These are phyloP conservation scores for Cercospora sojina DNA, from an alignment of 2,329 filamentous ascomycete genomes.

Conservation along the genomic window DNA sequence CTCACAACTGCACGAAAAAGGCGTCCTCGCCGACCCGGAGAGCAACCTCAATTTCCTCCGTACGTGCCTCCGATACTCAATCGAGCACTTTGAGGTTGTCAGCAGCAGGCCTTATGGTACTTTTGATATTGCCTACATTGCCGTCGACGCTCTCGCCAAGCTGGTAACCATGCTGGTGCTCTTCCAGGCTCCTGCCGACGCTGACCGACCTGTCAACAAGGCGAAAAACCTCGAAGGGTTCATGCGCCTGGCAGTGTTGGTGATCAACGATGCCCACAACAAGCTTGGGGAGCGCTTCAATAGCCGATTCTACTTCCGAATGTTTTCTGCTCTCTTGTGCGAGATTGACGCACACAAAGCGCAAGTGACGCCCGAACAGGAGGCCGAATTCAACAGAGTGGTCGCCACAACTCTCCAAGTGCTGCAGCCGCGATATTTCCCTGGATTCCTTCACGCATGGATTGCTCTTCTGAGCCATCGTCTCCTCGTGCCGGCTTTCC, in stretches of 20 bases:
- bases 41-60: slow-evolving; percentile 79
- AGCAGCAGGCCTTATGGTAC: slow-evolving; percentile 59
- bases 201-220: slow-evolving; percentile 61
- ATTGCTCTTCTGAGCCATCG: slow-evolving; percentile 78
- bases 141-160: slow-evolving; percentile 79
- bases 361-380: slow-evolving; percentile 29
- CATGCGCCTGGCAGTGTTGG: slow-evolving; percentile 72
- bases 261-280: slow-evolving; percentile 82
- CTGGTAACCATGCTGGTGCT: slow-evolving; percentile 74
- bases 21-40: slow-evolving; percentile 70
- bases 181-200: slow-evolving; percentile 63
- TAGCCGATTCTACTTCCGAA: slow-evolving; percentile 84
- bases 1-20: slow-evolving; percentile 73
- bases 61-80: slow-evolving; percentile 74
- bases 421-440: slow-evolving; percentile 73
- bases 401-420: slow-evolving; percentile 70
- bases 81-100: slow-evolving; percentile 73
- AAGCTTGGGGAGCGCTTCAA: slow-evolving; percentile 79
- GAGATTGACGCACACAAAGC: slow-evolving; percentile 53
- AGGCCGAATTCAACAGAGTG: slow-evolving; percentile 65
- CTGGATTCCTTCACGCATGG: slow-evolving; percentile 85
- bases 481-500: slow-evolving; percentile 74
- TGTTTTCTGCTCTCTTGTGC: slow-evolving; percentile 80
- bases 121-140: slow-evolving; percentile 59
- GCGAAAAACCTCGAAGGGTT: slow-evolving; percentile 74